Percentiles rank a stretch among this genome's conserved stretches.
Conservation (phyloP, 257 asterid genomes). For the Capsicum pubescens region DNA sequence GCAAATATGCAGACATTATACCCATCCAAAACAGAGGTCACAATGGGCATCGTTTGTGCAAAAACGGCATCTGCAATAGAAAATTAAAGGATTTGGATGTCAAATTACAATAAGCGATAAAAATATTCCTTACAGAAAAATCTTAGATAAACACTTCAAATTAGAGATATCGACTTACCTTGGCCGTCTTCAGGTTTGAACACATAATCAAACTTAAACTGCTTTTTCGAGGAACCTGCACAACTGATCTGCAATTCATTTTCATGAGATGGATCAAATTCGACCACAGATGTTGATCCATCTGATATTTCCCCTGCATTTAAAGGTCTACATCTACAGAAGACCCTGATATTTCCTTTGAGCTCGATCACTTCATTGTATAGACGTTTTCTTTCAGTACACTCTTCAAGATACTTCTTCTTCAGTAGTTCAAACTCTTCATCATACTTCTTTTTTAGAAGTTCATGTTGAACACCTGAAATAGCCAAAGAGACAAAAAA, state of each 20-base stretch:
- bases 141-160: background rate
- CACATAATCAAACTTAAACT: constrained; percentile 82
- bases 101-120: background rate
- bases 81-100: constrained; percentile 28
- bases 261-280: constrained; percentile 74
- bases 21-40: constrained; percentile 94
- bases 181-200: constrained; percentile 83
- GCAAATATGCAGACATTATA: constrained; percentile 96
- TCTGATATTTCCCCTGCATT: constrained; percentile 70
- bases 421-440: constrained; percentile 65
- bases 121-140: background rate
- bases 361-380: constrained; percentile 95
- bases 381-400: constrained; percentile 68
- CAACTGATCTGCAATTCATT: constrained; percentile 77
- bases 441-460: constrained; percentile 55
- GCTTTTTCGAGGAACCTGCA: constrained; percentile 79
- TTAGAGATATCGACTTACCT: constrained; percentile 49
- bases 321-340: constrained; percentile 95
- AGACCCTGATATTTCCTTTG: constrained; percentile 94
- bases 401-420: constrained; percentile 76
- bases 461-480: constrained; percentile 68
- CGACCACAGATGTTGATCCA: constrained; percentile 70
- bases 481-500: constrained; percentile 30
- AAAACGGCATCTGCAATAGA: constrained; percentile 72
- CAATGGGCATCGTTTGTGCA: constrained; percentile 76